These are phyloP conservation scores for Zopfia rhizophila DNA, from an alignment of 2,329 filamentous ascomycete genomes.

Conservation along the genomic window DNA sequence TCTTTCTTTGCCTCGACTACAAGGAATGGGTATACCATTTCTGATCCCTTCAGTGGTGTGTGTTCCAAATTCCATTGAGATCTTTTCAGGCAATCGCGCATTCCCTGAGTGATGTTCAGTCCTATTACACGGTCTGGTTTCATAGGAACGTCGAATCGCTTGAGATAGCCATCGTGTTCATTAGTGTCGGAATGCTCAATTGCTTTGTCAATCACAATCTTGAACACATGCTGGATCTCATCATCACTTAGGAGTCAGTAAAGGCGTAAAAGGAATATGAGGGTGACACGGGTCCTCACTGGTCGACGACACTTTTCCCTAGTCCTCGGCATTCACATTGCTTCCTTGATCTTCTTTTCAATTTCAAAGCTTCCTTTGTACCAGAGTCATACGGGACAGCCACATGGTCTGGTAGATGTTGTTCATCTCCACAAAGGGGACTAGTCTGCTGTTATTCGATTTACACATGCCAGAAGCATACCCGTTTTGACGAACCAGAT, in stretches of 20 bases:
- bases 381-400: too few relatives aligned
- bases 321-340: slow-evolving; percentile 1
- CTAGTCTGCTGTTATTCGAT: too few relatives aligned
- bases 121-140: slow-evolving; percentile 25
- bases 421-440: too few relatives aligned
- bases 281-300: too few relatives aligned
- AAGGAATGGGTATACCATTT: slow-evolving; percentile 24
- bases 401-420: too few relatives aligned
- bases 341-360: too few relatives aligned
- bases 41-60: slow-evolving; percentile 8
- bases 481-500: too few relatives aligned
- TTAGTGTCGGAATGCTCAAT: too few relatives aligned
- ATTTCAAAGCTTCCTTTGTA: too few relatives aligned
- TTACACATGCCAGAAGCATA: too few relatives aligned
- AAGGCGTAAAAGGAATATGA: background rate
- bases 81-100: too few relatives aligned
- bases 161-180: slow-evolving; percentile 5
- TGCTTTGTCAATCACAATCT: slow-evolving; percentile 1
- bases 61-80: slow-evolving; percentile 1
- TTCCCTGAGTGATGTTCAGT: slow-evolving; percentile 11
- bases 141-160: slow-evolving; percentile 18
- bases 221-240: slow-evolving; percentile 13
- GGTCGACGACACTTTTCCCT: too few relatives aligned
- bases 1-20: slow-evolving; percentile 31
- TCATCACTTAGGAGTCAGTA: slow-evolving; percentile 10